Evolutionary conservation across 495 filamentous ascomycete genomes (phyloP), one percentile per base, ranked within the genome.

Genomic region (Trichoderma reesei): DNA sequence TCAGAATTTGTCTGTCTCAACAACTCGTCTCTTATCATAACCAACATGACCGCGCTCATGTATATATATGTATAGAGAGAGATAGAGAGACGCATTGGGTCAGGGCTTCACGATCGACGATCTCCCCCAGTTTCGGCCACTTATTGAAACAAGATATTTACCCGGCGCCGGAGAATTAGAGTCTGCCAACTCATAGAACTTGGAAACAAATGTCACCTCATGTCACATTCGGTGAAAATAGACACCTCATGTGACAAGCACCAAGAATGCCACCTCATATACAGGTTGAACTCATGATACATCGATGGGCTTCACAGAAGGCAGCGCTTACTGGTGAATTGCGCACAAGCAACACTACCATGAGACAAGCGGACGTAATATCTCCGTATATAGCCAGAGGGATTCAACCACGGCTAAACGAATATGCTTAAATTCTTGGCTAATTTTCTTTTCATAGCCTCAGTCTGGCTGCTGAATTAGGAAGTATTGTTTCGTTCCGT

Each of bases 341-440:
- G 26, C 26, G 26, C 42, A 14, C 10, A 46, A 14, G n/a, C 13
- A 46, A 46, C 16, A 46, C 42, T 18, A 46, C 26, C 13, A 46
- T 18, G 3, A 14, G n/a, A 18, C 3, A 31, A 5, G 11, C 51
- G 51, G 51, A 56, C 9, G 51, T 9, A 13, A 56, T 56, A 14
- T n/a, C 26, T 33, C 51, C 51, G 10, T 56, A 34, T 56, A 34
- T 31, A 56, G 18, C 20, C 26, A 2, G 51, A 56, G 26, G 26
- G 13, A 33, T 56, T 33, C 14, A 36, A 13, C 31, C 26, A 34
- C 51, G 51, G 51, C 20, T 56, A 56, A 26, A 56, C 34, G 16
- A 56, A 33, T 33, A 56, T 56, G 51, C 51, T 56, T 56, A 31
- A 56, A 56, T 9, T 20, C 34, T 34, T 56, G 51, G 51, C 51